A percentile compares a stretch with the other conserved stretches of the same genome.
Conservation (phyloP, 1,284 basidiomycete genomes). For the Malassezia slooffiae region DNA sequence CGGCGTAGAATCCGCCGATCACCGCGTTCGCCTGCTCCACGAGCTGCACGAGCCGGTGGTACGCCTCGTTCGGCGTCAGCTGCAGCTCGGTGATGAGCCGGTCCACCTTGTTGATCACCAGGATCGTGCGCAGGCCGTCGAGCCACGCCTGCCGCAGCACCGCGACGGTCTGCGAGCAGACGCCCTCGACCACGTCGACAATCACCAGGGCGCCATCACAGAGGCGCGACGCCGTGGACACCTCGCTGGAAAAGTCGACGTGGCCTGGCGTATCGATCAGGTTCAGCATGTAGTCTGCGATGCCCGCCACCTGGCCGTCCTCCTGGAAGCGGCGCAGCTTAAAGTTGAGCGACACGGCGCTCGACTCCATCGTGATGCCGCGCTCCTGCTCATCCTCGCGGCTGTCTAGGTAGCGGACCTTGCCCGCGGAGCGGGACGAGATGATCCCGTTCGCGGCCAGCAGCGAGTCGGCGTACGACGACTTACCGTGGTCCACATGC, state of each 20-base stretch:
- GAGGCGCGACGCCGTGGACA: conserved; percentile 80
- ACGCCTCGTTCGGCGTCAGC: conserved; percentile 79
- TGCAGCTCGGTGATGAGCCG: conserved; percentile 87
- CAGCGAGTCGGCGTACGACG: conserved; percentile 77
- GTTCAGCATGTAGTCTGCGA: conserved; percentile 65
- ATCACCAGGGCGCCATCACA: conserved; percentile 92
- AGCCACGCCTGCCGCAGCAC: conserved; percentile 91
- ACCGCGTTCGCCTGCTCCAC: conserved; percentile 98
- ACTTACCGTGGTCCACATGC: conserved; percentile 47
- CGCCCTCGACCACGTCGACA: conserved; percentile 97
- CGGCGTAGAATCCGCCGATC: conserved; percentile 90
- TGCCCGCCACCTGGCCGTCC: conserved; percentile 23
- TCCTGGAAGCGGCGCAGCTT: conserved; percentile 31
- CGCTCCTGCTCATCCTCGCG: conserved; percentile 94
- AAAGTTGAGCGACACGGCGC: conserved; percentile 55
- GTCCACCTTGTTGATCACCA: conserved; percentile 96
- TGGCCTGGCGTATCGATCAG: conserved; percentile 98
- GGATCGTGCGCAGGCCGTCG: conserved; percentile 74
- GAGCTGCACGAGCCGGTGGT: conserved; percentile 80
- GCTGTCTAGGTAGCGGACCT: conserved; percentile 88
- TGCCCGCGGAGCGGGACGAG: conserved; percentile 84
- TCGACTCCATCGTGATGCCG: conserved; percentile 98
- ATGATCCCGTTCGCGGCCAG: conserved; percentile 97
- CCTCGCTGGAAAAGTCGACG: conserved; percentile 95
- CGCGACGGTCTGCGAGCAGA: conserved; percentile 92